Conservation (phyloP, 164 flowering plant species). For the Chloranthus sessilifolius region DNA sequence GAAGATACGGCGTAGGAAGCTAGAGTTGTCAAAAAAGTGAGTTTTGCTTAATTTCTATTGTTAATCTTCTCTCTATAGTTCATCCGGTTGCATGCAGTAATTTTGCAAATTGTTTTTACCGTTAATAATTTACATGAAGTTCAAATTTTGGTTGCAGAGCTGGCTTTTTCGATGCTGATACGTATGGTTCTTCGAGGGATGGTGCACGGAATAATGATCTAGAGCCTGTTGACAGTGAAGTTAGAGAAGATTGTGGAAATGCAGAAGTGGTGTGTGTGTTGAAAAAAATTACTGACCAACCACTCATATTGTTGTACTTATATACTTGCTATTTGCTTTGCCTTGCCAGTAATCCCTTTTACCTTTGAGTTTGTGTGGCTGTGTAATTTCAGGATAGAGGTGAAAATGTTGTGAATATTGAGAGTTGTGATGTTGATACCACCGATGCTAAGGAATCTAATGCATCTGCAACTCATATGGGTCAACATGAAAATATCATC, state of each 20-base stretch:
- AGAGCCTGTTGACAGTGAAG: conserved; percentile 9
- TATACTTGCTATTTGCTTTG: neutral
- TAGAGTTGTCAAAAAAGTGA: conserved; percentile 61
- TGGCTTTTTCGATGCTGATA: conserved; percentile 13
- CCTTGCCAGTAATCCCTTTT: neutral
- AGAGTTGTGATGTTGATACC: conserved; percentile 14
- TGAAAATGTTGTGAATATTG: conserved; percentile 6
- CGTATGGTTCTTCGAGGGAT: conserved; percentile 17
- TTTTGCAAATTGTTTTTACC: neutral
- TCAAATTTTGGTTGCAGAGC: conserved; percentile 26
- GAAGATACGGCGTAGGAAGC: conserved; percentile 76
- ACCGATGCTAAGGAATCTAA: conserved; percentile 6
- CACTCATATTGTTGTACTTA: neutral
- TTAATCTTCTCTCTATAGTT: neutral
- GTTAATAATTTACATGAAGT: too few species aligned
- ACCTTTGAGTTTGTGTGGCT: conserved; percentile 1
- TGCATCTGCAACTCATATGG: conserved; percentile 11
- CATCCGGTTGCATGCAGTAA: neutral
- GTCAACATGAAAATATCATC: conserved; percentile 11
- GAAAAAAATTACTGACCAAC: too few species aligned
- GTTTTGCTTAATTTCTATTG: too few species aligned
- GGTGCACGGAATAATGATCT: conserved; percentile 12
- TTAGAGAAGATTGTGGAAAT: conserved; percentile 8
- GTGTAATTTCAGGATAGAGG: conserved; percentile 18
- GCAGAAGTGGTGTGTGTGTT: conserved; percentile 6